A percentile compares a stretch with the other conserved stretches of the same genome.
Conservation (phyloP, 805 yeast species). For the Phaffomyces thermotolerans region DNA sequence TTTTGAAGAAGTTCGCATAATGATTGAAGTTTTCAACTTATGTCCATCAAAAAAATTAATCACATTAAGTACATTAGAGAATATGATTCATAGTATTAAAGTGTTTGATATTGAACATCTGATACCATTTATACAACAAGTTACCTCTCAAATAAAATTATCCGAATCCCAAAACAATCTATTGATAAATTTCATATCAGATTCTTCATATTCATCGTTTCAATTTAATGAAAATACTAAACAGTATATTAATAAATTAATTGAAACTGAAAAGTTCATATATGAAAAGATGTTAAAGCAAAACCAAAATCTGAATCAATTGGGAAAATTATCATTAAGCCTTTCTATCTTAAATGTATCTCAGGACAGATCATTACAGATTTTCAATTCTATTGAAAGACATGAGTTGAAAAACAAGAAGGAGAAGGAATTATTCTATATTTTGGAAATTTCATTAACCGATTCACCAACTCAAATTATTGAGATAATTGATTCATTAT, state of each 20-base stretch:
- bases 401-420: neutral
- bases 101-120: conserved; percentile 8
- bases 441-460: neutral
- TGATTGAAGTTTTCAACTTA: neutral
- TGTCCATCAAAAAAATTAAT: neutral
- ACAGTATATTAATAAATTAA: neutral
- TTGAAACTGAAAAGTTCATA: conserved; percentile 1
- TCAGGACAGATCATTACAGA: neutral
- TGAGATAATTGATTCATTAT: conserved; percentile 1
- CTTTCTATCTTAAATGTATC: neutral
- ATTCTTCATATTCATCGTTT: neutral
- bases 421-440: conserved; percentile 1
- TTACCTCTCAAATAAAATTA: conserved; percentile 3
- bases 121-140: neutral
- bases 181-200: conserved; percentile 6
- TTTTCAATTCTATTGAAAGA: conserved; percentile 1
- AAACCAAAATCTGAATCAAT: neutral
- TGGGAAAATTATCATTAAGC: conserved; percentile 1
- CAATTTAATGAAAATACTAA: too few relatives aligned
- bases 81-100: conserved; percentile 11
- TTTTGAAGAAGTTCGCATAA: conserved; percentile 10
- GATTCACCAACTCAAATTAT: conserved; percentile 1
- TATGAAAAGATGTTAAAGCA: neutral
- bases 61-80: neutral
- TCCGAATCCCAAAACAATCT: conserved; percentile 4